These are phyloP conservation scores for Ogataea siamensis DNA, from an alignment of 805 yeast species.

Conservation along the genomic window DNA sequence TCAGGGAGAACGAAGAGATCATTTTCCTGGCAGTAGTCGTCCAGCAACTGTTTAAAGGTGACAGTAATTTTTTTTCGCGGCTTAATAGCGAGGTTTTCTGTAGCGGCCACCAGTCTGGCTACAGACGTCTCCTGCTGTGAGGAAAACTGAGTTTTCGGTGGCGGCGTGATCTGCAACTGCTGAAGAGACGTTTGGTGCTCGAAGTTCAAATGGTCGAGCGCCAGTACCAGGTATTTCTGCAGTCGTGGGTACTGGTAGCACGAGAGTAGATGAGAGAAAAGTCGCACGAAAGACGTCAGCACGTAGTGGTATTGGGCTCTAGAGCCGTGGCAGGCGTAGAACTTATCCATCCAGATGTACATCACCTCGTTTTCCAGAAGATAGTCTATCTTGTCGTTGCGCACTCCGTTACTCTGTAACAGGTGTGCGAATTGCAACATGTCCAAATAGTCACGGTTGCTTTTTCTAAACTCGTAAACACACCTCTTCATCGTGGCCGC, in stretches of 20 bases:
- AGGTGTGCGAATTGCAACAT: constrained; percentile 8
- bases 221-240: constrained; percentile 10
- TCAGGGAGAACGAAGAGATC: constrained; percentile 43
- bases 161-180: constrained; percentile 1
- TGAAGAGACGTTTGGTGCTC: constrained; percentile 15
- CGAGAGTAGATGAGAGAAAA: constrained; percentile 6
- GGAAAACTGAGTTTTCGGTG: neutral
- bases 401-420: constrained; percentile 12
- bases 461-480: constrained; percentile 28
- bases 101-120: constrained; percentile 7
- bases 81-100: constrained; percentile 3
- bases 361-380: constrained; percentile 23
- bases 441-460: neutral
- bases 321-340: constrained; percentile 4
- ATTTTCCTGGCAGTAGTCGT: constrained; percentile 52
- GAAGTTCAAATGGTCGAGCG: constrained; percentile 18
- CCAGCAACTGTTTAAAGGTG: constrained; percentile 65
- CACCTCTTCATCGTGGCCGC: constrained; percentile 55
- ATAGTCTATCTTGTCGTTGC: constrained; percentile 13
- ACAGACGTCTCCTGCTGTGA: constrained; percentile 8
- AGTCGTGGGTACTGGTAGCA: constrained; percentile 8
- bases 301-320: constrained; percentile 9
- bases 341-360: constrained; percentile 16
- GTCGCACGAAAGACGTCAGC: constrained; percentile 8
- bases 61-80: constrained; percentile 30